Evolutionary conservation across 139 green algal genomes (phyloP).

Genomic region (Chlamydomonas incerta): DNA sequence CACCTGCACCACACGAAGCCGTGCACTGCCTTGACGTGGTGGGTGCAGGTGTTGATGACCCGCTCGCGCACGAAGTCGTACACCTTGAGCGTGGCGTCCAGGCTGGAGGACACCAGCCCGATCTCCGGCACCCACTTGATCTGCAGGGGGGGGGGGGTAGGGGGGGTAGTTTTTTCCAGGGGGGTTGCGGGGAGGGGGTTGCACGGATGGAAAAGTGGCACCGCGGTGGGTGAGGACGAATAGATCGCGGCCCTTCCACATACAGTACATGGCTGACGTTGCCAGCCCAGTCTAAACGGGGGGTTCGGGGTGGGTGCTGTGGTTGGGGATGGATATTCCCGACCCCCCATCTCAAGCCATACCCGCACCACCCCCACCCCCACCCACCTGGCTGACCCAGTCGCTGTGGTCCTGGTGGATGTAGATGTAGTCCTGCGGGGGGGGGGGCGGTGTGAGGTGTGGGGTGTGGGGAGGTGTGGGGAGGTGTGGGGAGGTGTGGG

Average conservation of each 20-base stretch:
- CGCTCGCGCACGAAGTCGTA: slow-evolving; percentile 53
- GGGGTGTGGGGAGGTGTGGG: neutral
- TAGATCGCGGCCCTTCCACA: no score
- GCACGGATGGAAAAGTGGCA: no score
- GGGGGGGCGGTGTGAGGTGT: neutral
- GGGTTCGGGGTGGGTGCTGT: no score
- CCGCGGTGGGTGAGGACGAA: no score
- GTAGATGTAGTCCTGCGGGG: slow-evolving; percentile 68
- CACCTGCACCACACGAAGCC: slow-evolving; percentile 77
- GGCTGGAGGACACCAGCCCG: slow-evolving; percentile 75
- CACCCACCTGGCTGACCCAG: slow-evolving; percentile 81
- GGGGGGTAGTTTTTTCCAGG: neutral
- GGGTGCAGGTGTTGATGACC: slow-evolving; percentile 69
- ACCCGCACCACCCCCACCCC: no score
- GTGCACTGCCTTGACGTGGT: slow-evolving; percentile 80
- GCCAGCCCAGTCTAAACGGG: no score
- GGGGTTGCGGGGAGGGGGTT: no score
- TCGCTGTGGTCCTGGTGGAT: slow-evolving; percentile 84
- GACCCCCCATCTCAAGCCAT: no score
- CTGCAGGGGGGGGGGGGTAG: slow-evolving; percentile 43
- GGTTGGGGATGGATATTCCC: no score
- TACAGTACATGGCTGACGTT: no score
- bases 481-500: no score
- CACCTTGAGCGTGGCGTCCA: slow-evolving; percentile 80
- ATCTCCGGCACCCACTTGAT: slow-evolving; percentile 76